Percentiles rank a stretch among this genome's conserved stretches.
Evolutionary conservation across 2,329 filamentous ascomycete genomes (phyloP).

Genomic region (Verruconis gallopava): DNA sequence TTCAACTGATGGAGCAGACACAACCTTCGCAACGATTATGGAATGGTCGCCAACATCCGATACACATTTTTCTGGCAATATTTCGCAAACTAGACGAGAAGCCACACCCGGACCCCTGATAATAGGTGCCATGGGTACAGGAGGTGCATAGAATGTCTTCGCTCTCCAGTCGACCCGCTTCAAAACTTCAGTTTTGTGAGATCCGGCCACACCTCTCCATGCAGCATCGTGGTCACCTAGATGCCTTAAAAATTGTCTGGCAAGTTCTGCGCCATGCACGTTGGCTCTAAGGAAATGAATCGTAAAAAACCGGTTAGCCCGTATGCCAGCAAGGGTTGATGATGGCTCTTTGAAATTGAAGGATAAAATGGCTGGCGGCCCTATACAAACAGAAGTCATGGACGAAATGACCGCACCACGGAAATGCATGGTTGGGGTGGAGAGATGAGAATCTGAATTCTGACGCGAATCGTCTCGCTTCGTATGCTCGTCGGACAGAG

Average conservation of each 20-base stretch:
- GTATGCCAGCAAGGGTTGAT: constrained; percentile 41
- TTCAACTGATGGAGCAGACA: background rate
- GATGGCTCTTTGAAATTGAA: constrained; percentile 49
- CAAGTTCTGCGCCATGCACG: constrained; percentile 12
- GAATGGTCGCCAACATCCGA: constrained; percentile 33
- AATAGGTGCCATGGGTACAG: background rate
- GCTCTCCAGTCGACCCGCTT: background rate
- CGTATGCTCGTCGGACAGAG: background rate
- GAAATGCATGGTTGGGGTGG: no score
- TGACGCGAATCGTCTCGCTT: no score
- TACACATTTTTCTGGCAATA: constrained; percentile 25
- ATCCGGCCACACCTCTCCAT: background rate
- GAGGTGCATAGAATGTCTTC: background rate
- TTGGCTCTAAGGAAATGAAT: constrained; percentile 34
- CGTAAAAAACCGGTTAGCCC: constrained; percentile 30
- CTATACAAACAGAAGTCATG: constrained; percentile 44
- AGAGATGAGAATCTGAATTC: no score
- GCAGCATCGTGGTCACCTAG: background rate
- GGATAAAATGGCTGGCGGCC: constrained; percentile 42
- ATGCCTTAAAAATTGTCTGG: constrained; percentile 19
- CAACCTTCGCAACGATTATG: constrained; percentile 33
- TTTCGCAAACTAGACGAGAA: constrained; percentile 20
- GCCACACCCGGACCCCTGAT: constrained; percentile 12
- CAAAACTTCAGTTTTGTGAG: background rate
- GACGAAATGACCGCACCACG: constrained; percentile 48